phyloP scores from a whole-genome alignment of 768 basidiomycete species.

The Phlegmacium glaucopus region DNA sequence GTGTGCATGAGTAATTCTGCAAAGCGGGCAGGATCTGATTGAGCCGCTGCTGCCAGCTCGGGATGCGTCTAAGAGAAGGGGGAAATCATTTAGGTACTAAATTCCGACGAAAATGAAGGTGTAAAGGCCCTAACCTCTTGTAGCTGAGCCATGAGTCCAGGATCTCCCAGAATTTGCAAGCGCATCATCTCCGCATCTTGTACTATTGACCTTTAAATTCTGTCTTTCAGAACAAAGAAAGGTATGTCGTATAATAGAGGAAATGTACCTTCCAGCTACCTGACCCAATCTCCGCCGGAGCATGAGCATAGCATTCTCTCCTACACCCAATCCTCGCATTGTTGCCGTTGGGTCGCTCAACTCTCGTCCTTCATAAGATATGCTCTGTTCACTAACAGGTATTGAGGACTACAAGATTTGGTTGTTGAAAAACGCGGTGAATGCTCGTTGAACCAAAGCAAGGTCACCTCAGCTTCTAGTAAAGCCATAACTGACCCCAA shows the following conservation, averaged over 20 bases:
- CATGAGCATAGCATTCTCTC: slow-evolving; percentile 60
- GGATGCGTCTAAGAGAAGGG: slow-evolving; percentile 61
- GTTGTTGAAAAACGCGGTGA: neutral
- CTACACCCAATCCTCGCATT: slow-evolving; percentile 62
- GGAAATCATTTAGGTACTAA: neutral
- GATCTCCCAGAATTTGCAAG: slow-evolving; percentile 82
- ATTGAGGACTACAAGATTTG: slow-evolving; percentile 60
- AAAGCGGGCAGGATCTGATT: slow-evolving; percentile 68
- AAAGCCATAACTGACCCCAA: slow-evolving; percentile 92
- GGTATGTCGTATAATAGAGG: neutral
- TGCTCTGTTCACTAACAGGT: slow-evolving; percentile 66
- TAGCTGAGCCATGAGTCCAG: slow-evolving; percentile 71
- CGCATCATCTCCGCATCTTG: slow-evolving; percentile 91
- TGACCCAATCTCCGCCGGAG: slow-evolving; percentile 57
- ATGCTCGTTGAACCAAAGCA: neutral
- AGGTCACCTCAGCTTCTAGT: slow-evolving; percentile 91
- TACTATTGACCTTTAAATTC: slow-evolving; percentile 50
- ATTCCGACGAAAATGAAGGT: neutral
- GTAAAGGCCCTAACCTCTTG: slow-evolving; percentile 46
- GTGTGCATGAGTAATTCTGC: slow-evolving; percentile 67
- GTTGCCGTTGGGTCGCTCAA: slow-evolving; percentile 65
- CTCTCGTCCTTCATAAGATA: slow-evolving; percentile 65
- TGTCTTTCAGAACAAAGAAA: neutral
- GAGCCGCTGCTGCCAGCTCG: slow-evolving; percentile 73
- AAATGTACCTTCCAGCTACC: slow-evolving; percentile 38